phyloP scores from a whole-genome alignment of 768 basidiomycete genomes.

The Udeniomyces megalosporus region DNA sequence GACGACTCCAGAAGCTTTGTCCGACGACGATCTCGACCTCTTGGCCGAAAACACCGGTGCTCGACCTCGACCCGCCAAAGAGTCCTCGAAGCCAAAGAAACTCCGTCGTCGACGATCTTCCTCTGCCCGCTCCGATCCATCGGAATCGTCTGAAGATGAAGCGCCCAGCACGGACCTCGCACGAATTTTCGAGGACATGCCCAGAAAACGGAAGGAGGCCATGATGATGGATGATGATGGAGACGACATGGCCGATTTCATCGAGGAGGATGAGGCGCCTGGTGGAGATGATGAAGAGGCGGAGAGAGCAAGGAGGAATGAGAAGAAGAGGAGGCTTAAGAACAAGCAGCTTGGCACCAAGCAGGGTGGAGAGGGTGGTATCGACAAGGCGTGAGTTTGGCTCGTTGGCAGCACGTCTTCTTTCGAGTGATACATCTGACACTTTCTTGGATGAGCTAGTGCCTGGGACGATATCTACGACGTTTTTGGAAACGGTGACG shows the following conservation, averaged over 20 bases:
- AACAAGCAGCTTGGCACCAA: slow-evolving; percentile 34
- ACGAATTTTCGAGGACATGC: slow-evolving; percentile 64
- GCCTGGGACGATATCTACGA: slow-evolving; percentile 92
- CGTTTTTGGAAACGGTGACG: slow-evolving; percentile 89
- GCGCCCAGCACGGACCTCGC: slow-evolving; percentile 40
- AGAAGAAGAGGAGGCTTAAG: slow-evolving; percentile 44
- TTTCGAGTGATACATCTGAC: neutral
- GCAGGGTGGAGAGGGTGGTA: slow-evolving; percentile 15
- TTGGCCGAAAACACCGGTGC: slow-evolving; percentile 71
- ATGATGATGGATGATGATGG: slow-evolving; percentile 48
- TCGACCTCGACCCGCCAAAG: slow-evolving; percentile 24
- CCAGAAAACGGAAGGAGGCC: slow-evolving; percentile 21
- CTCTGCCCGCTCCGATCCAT: slow-evolving; percentile 39
- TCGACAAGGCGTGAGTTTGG: slow-evolving; percentile 14
- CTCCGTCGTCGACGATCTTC: slow-evolving; percentile 33
- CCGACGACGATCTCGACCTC: slow-evolving; percentile 75
- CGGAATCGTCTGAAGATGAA: slow-evolving; percentile 38
- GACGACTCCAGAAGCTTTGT: slow-evolving; percentile 35
- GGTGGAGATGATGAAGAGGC: slow-evolving; percentile 53
- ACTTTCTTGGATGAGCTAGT: neutral
- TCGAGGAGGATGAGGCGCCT: slow-evolving; percentile 44
- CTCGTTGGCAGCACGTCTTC: too few relatives aligned
- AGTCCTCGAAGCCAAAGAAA: slow-evolving; percentile 12
- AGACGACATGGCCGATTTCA: slow-evolving; percentile 61
- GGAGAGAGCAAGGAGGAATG: slow-evolving; percentile 40